Evolutionary conservation across 176 grass and related monocot genomes (phyloP), one percentile per base, ranked within the genome.

Genomic region (Phyllostachys edulis): DNA sequence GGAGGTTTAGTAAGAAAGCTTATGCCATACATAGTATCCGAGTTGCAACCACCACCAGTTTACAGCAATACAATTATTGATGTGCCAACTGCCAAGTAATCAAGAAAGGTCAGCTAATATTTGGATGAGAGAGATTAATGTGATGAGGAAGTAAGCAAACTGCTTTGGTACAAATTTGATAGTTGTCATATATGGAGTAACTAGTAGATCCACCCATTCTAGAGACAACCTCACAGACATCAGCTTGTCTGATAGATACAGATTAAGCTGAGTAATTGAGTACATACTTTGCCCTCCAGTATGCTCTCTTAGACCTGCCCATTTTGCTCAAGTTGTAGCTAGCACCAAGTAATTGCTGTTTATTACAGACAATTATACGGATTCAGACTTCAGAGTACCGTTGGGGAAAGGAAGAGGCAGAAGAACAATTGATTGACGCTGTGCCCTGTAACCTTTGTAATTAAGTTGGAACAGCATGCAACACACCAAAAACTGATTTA

Each of bases 11-110:
- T 39, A 82, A 63, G 26, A 57, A 61, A 82, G 4, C 51, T 47
- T 59, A 40, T 62, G 85, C 2, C 29, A 75, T 67, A 20, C 29
- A 67, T 51, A 39, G 40, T 62, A 24, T 52, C 36, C 67, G 23
- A 68, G 63, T 51, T 44, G 44, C 60, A 75, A 17, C 49, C 26
- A 41, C 67, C 16, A 49, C 62, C 15, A 24, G 40, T 59, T 69
- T 63, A 80, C 68, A 64, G 76, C 84, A 55, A 50, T 46, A 36
- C 36, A 14, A 39, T 26, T 27, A 46, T 87, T 69, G 86, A 82
- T 76, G 62, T 56, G 23, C 62, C 72, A 76, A 76, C 71, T 76
- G 60, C 46, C 59, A 76, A 67, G 62, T 10, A 55, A 29, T 44
- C 39, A 56, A 65, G 10, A 76, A 84, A 84, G 32, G 75, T 54